These are phyloP conservation scores for Nannochloropsis gaditana DNA, from an alignment of 108 stramenopile genomes.

Conservation along the genomic window DNA sequence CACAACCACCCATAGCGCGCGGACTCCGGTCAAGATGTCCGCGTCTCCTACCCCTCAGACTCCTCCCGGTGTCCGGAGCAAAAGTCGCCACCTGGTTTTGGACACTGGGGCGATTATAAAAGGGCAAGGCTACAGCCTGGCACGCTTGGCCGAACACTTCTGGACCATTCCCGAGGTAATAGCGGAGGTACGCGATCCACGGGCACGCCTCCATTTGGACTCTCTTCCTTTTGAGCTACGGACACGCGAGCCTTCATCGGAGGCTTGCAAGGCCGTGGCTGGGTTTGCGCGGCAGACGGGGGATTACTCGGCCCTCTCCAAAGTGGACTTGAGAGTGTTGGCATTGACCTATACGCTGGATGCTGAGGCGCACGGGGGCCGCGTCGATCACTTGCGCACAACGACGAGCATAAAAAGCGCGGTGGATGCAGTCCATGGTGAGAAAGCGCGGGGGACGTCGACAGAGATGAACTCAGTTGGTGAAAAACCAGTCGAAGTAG, in stretches of 20 bases:
- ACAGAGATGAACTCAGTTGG: slow-evolving; percentile 29
- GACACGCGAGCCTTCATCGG: slow-evolving; percentile 26
- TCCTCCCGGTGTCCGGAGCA: not conserved
- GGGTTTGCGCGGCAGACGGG: slow-evolving; percentile 85
- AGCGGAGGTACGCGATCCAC: slow-evolving; percentile 46
- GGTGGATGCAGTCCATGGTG: not conserved
- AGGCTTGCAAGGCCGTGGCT: slow-evolving; percentile 44
- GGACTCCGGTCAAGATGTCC: too few relatives aligned
- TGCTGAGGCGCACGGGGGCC: slow-evolving; percentile 46
- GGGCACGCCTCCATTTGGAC: slow-evolving; percentile 47
- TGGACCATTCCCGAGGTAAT: slow-evolving; percentile 49
- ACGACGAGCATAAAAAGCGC: not conserved
- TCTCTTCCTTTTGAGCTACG: slow-evolving; percentile 48
- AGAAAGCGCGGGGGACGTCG: not conserved
- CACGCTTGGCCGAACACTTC: slow-evolving; percentile 41
- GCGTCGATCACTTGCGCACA: not conserved
- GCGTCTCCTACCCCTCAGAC: too few relatives aligned
- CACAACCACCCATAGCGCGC: too few relatives aligned
- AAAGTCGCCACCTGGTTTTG: slow-evolving; percentile 34
- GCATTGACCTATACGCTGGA: slow-evolving; percentile 82
- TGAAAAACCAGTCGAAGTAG: slow-evolving; percentile 41
- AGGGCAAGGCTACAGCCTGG: slow-evolving; percentile 45
- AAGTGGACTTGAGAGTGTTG: slow-evolving; percentile 81
- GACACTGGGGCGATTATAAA: slow-evolving; percentile 51
- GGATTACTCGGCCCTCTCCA: slow-evolving; percentile 71